These are phyloP conservation scores for Fibroporia radiculosa DNA, from an alignment of 768 basidiomycete species.

Conservation along the genomic window DNA sequence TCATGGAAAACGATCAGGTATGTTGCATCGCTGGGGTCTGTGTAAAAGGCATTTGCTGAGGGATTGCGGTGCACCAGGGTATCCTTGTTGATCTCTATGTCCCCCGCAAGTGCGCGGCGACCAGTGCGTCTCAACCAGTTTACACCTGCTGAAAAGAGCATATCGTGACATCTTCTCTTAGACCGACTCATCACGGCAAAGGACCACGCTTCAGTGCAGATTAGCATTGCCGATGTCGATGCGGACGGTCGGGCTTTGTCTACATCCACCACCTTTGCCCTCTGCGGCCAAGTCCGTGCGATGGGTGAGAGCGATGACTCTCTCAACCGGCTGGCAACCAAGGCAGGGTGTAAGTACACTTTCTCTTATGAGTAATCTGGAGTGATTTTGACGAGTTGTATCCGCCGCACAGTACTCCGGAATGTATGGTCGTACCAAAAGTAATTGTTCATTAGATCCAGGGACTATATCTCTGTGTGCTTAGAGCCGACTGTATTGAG, in stretches of 20 bases:
- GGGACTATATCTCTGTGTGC: neutral
- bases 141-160: neutral
- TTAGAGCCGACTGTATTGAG: too few species aligned
- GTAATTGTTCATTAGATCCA: conserved; percentile 31
- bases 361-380: neutral
- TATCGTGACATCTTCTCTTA: conserved; percentile 22
- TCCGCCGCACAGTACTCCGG: conserved; percentile 66
- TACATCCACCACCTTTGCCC: conserved; percentile 86
- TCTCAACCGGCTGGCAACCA: conserved; percentile 91
- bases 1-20: conserved; percentile 92
- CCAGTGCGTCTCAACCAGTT: conserved; percentile 54
- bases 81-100: conserved; percentile 99
- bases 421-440: conserved; percentile 96
- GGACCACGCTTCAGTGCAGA: conserved; percentile 98
- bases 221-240: conserved; percentile 93
- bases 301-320: conserved; percentile 97
- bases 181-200: conserved; percentile 98
- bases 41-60: conserved; percentile 5
- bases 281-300: conserved; percentile 89
- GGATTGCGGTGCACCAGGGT: conserved; percentile 45
- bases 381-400: neutral
- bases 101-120: conserved; percentile 98
- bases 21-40: conserved; percentile 16
- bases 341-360: conserved; percentile 77
- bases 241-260: conserved; percentile 70